Evolutionary conservation across 116 monocot genomes (phyloP), one percentile per base, ranked within the genome.

Genomic region (Phalaenopsis hybrid): DNA sequence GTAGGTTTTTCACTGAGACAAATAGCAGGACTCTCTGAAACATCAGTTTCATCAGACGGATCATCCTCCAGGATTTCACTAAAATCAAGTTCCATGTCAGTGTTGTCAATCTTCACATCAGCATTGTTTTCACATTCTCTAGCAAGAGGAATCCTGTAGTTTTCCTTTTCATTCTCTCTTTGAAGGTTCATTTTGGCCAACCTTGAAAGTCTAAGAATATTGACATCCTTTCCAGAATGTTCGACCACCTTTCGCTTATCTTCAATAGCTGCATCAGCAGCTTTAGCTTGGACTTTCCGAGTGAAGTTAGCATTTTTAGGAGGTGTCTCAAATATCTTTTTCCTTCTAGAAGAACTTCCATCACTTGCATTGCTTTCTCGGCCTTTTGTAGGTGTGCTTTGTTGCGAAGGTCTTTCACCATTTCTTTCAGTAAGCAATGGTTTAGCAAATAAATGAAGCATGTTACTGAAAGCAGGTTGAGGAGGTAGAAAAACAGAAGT

Each of bases 1-100:
- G 81, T 43, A 73, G 77, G 46, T 44, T 88, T 83, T 81, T 85
- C 93, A 73, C 63, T 83, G 51, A 48, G 82, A 44, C 59, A 77
- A 69, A 43, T 86, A 79, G 76, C 57, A 80, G 78, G 57, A 79
- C 78, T 90, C 41, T 92, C 91, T 78, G 88, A 81, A 25, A 44
- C 81, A 70, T 92, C 94, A 83, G 84, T 70, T 82, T 95, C 99
- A 86, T 95, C 99, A 75, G 84, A 58, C 75, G 87, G 72, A 70
- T 99, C 99, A 81, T 92, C 92, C 76, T 95, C 95, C 65, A 85
- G 87, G 73, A 84, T 93, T 75, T 99, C 99, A 85, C 91, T 92
- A 82, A 99, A 99, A 91, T 99, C 93, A 76, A 99, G 93, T 81
- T 99, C 99, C 99, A 99, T 95, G 79, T 99, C 99, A 78, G 90